These are phyloP conservation scores for Ophioceras dolichostomum DNA, from an alignment of 2,329 filamentous ascomycete species.

Conservation along the genomic window DNA sequence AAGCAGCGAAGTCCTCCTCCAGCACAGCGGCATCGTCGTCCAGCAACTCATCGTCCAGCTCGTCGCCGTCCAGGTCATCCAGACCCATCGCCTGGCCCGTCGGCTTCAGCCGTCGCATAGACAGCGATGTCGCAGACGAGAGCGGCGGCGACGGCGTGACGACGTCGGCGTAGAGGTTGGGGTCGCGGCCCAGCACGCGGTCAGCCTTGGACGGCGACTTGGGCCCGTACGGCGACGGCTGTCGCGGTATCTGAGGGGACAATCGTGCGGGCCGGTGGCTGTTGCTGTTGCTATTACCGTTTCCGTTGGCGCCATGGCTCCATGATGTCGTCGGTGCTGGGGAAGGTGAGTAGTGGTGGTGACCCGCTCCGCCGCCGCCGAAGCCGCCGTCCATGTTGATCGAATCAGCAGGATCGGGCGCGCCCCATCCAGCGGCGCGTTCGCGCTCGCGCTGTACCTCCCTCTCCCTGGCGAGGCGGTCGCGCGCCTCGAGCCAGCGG, in stretches of 20 bases:
- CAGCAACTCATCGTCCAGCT: constrained; percentile 22
- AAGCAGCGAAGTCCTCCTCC: constrained; percentile 22
- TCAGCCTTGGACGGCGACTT: constrained; percentile 43
- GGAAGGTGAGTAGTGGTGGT: constrained; percentile 1
- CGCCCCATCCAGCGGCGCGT: constrained; percentile 55
- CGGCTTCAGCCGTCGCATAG: constrained; percentile 32
- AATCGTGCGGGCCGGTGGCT: too few species aligned
- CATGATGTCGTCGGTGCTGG: constrained; percentile 3
- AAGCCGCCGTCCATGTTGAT: too few species aligned
- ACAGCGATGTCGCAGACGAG: constrained; percentile 20
- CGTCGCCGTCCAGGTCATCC: constrained; percentile 27
- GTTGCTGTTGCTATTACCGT: too few species aligned
- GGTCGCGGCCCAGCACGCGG: constrained; percentile 43
- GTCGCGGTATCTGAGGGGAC: constrained; percentile 2
- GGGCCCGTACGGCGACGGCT: constrained; percentile 13
- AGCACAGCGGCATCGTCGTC: constrained; percentile 15
- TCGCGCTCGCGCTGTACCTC: constrained; percentile 51
- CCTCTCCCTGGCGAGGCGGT: constrained; percentile 45
- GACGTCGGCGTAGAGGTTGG: constrained; percentile 37
- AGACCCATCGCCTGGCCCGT: constrained; percentile 25
- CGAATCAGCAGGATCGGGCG: constrained; percentile 16
- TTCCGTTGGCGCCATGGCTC: too few species aligned
- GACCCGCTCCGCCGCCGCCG: constrained; percentile 5
- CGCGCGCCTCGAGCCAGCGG: constrained; percentile 62
- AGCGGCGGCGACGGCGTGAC: constrained; percentile 16